Base-by-base conservation (phyloP, 306 rosid species). In the Corylus heterophylla region DNA sequence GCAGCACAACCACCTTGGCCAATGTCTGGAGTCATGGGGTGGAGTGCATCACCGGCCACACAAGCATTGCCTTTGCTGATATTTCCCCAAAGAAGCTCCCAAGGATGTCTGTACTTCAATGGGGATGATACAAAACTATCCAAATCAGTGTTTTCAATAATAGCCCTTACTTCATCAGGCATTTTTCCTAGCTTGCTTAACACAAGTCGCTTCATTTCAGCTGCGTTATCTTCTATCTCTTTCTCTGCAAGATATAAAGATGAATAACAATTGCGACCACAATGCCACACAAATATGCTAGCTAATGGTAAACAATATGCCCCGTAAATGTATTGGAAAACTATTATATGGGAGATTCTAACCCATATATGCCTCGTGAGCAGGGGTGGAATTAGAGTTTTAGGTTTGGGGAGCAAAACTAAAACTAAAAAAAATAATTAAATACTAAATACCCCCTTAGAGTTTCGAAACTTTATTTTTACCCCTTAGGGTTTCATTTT, bases 1-100 rank as follows among this genome's bases (percentile, higher is more conserved):
- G 96, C 90, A 81, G 83, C 39, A 66, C 91, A 87, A 11, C 90
- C 90, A 1, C 92, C 94, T 72, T 90, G 97, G 7, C 96, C 92
- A 17, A 91, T 51, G 61, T 91, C 96, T 1, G 96, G 90, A 1
- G 87, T 83, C 94, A 87, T 88, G 8, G 96, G 89, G 64, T 93
- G 98, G 47, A 93, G 80, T 2, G 92, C 93, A 12, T 89, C 97
- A 9, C 96, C 94, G 0, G 76, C 94, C 9, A 92, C 89, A 83
- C 93, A 89, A 5, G 88, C 94, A 16, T 87, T 89, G 54, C 87
- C 90, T 89, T 89, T 89, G 54, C 86, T 88, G 25, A 92, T 86
- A 20, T 84, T 85, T 59, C 95, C 91, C 70, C 79, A 85, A 12
- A 94, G 18, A 1, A 91, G 76, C 49, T 94, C 92, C 97, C 91